These are phyloP conservation scores for Stagonosporopsis cucurbitacearum DNA, from an alignment of 2,329 filamentous ascomycete species.

Conservation along the genomic window DNA sequence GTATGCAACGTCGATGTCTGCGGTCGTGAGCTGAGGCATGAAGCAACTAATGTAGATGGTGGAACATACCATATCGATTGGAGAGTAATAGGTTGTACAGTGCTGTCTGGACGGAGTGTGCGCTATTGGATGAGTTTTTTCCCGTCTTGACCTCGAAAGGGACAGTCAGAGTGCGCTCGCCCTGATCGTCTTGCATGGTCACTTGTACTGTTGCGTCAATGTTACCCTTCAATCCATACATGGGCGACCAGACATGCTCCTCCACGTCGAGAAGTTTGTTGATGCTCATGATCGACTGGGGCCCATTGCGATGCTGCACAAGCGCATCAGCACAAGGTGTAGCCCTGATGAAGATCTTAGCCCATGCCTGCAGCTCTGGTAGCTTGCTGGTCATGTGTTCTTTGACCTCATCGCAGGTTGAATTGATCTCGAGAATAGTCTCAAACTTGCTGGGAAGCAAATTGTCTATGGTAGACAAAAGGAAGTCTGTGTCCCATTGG, in stretches of 20 bases:
- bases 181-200: conserved; percentile 73
- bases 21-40: conserved; percentile 19
- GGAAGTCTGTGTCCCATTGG: conserved; percentile 74
- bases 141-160: conserved; percentile 97
- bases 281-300: conserved; percentile 80
- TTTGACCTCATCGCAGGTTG: conserved; percentile 73
- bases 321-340: conserved; percentile 74
- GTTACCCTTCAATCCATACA: conserved; percentile 96
- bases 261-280: conserved; percentile 96
- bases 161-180: conserved; percentile 75
- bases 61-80: conserved; percentile 75
- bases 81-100: conserved; percentile 92
- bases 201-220: conserved; percentile 97
- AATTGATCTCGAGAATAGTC: conserved; percentile 85
- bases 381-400: conserved; percentile 86
- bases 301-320: conserved; percentile 79
- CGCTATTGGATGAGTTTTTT: conserved; percentile 75
- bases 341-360: conserved; percentile 76
- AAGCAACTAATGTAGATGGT: not conserved
- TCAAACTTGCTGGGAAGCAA: conserved; percentile 82
- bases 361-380: conserved; percentile 82
- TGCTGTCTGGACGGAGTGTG: conserved; percentile 91
- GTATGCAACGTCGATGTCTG: conserved; percentile 85
- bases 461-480: conserved; percentile 70
- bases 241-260: conserved; percentile 97